Evolutionary conservation across 1,284 basidiomycete genomes (phyloP), one percentile per base, ranked within the genome.

Genomic region (Fomitiporia mediterranea): DNA sequence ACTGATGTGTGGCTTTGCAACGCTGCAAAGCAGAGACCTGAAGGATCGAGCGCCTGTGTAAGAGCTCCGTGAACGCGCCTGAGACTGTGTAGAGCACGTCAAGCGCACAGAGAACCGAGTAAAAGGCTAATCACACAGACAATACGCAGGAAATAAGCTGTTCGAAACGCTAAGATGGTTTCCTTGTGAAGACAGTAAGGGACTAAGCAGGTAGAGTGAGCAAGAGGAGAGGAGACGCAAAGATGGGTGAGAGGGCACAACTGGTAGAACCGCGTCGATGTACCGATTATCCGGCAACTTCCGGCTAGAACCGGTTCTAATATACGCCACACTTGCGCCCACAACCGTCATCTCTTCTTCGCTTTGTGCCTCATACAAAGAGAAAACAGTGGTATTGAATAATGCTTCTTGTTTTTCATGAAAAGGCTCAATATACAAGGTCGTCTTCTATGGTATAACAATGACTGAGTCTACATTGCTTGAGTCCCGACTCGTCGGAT

Each of bases 241-340:
- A 38, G 37, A 37, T 38, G 35, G 37, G 49, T 28, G 25, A 39
- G 49, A 39, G 34, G 49, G 37, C n/a, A 28, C 17, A 5, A 30
- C 25, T 7, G 43, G 17, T 6, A 44, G 32, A 34, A 13, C 7
- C 32, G 32, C 32, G 32, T 6, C 43, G 49, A 51, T 51, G 35
- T 11, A 28, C 9, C 34, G 49, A 51, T 51, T 39, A 51, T 51
- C 49, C 49, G 49, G 49, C 49, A 51, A 51, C 19, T 39, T 38
- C 49, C 49, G 49, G 11, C 3, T 6, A 5, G 23, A 17, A 13
- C 25, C 6, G 15, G 15, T 46, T 46, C 11, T 27, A 28, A 46
- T 28, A 28, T 23, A 21, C 40, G 40, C 21, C 40, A 34, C 32
- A 34, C 32, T 34, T 34, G 32, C 6, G 13, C 32, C 32, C 32